These are phyloP conservation scores for Macroventuria anomochaeta DNA, from an alignment of 2,329 filamentous ascomycete genomes.

Conservation along the genomic window DNA sequence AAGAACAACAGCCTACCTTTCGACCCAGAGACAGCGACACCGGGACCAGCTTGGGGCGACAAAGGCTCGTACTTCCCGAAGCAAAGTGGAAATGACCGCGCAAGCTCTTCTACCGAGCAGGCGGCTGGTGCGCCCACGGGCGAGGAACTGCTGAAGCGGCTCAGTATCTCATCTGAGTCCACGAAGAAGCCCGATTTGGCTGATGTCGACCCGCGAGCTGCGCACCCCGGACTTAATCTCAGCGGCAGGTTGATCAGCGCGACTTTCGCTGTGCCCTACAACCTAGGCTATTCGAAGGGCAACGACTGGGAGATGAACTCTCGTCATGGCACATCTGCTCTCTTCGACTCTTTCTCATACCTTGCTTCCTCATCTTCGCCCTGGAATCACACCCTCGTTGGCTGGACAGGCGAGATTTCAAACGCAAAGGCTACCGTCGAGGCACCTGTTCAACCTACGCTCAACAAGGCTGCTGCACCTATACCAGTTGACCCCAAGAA, in stretches of 20 bases:
- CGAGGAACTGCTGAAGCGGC: slow-evolving; percentile 60
- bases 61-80: slow-evolving; percentile 42
- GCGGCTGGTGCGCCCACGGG: slow-evolving; percentile 55
- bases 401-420: slow-evolving; percentile 86
- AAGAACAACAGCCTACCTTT: slow-evolving; percentile 34
- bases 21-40: slow-evolving; percentile 38
- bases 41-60: slow-evolving; percentile 45
- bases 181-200: slow-evolving; percentile 51
- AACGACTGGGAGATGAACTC: slow-evolving; percentile 72
- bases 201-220: slow-evolving; percentile 61
- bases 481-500: slow-evolving; percentile 72
- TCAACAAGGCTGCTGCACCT: slow-evolving; percentile 79
- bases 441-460: slow-evolving; percentile 55
- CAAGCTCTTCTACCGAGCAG: slow-evolving; percentile 50
- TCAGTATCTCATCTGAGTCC: slow-evolving; percentile 54
- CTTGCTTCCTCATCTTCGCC: slow-evolving; percentile 81
- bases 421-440: slow-evolving; percentile 37
- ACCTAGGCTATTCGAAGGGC: slow-evolving; percentile 59
- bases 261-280: slow-evolving; percentile 68
- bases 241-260: slow-evolving; percentile 70
- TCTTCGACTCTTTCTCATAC: slow-evolving; percentile 90
- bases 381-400: slow-evolving; percentile 92
- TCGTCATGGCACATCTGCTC: slow-evolving; percentile 85
- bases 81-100: slow-evolving; percentile 26
- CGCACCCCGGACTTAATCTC: slow-evolving; percentile 64